Percentiles rank a stretch among this genome's conserved stretches.
phyloP scores from a whole-genome alignment of 2,329 filamentous ascomycete genomes.

The Epichloe gansuensis region DNA sequence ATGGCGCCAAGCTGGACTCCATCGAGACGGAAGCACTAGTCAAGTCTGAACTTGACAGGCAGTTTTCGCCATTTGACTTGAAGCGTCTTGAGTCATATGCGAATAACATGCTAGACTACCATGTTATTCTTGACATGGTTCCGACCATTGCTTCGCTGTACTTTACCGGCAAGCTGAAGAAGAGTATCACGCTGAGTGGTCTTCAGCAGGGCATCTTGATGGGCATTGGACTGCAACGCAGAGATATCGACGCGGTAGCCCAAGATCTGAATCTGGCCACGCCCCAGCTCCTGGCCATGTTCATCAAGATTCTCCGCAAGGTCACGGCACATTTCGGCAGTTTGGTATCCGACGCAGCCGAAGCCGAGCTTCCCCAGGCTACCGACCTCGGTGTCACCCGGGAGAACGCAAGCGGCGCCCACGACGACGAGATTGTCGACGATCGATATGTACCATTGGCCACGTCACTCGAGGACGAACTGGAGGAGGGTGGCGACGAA shows the following conservation, averaged over 20 bases:
- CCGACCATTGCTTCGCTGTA: slow-evolving; percentile 72
- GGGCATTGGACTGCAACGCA: slow-evolving; percentile 83
- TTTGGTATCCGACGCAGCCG: slow-evolving; percentile 62
- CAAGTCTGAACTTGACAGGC: slow-evolving; percentile 62
- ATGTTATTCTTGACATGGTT: slow-evolving; percentile 87
- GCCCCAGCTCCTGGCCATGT: slow-evolving; percentile 85
- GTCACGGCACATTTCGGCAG: slow-evolving; percentile 64
- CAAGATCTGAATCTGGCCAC: slow-evolving; percentile 62
- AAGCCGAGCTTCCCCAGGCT: slow-evolving; percentile 51
- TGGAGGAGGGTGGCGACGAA: slow-evolving; percentile 72
- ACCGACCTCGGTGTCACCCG: slow-evolving; percentile 45
- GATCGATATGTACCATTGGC: slow-evolving; percentile 59
- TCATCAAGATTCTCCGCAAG: slow-evolving; percentile 91
- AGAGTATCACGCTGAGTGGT: slow-evolving; percentile 57
- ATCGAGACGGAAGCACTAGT: slow-evolving; percentile 41
- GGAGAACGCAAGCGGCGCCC: slow-evolving; percentile 47
- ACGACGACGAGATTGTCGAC: slow-evolving; percentile 55
- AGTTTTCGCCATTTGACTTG: slow-evolving; percentile 82
- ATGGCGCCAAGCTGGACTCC: slow-evolving; percentile 54
- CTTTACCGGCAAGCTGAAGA: slow-evolving; percentile 64
- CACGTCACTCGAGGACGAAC: slow-evolving; percentile 62
- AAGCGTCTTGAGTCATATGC: slow-evolving; percentile 93
- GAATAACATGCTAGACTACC: slow-evolving; percentile 95
- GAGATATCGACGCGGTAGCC: slow-evolving; percentile 68
- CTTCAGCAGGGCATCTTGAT: slow-evolving; percentile 79